These are phyloP conservation scores for Neolentinus lepideus DNA, from an alignment of 1,284 basidiomycete genomes.

Conservation along the genomic window DNA sequence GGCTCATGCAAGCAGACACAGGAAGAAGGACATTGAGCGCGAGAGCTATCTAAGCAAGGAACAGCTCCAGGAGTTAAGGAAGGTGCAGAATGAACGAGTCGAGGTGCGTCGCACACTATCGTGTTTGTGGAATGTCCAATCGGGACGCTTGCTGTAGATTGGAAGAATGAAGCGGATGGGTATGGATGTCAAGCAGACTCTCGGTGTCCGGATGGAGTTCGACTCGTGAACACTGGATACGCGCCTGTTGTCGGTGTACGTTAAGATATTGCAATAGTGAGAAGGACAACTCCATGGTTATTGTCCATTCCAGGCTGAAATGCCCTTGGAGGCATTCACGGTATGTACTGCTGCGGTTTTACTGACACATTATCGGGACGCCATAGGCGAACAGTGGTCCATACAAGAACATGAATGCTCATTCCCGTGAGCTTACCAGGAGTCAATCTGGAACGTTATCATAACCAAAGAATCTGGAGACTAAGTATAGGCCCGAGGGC, in stretches of 20 bases:
- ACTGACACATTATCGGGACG: too few species aligned
- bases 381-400: too few species aligned
- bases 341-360: too few species aligned
- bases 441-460: too few species aligned
- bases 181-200: slow-evolving; percentile 73
- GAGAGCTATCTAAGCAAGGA: slow-evolving; percentile 73
- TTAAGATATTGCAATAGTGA: not conserved
- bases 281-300: not conserved
- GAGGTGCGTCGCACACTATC: slow-evolving; percentile 40
- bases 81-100: slow-evolving; percentile 74
- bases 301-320: too few species aligned
- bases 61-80: slow-evolving; percentile 71
- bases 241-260: not conserved
- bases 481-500: too few species aligned
- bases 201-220: slow-evolving; percentile 75
- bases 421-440: too few species aligned
- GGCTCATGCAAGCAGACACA: slow-evolving; percentile 59
- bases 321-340: too few species aligned
- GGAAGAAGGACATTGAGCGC: slow-evolving; percentile 51
- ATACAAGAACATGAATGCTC: too few species aligned
- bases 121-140: not conserved
- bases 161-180: slow-evolving; percentile 79
- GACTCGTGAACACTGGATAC: not conserved
- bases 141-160: slow-evolving; percentile 5
- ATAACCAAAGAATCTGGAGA: too few species aligned